Conservation (phyloP, 805 yeast genomes). For the Saccharomycopsis guyanensis region DNA sequence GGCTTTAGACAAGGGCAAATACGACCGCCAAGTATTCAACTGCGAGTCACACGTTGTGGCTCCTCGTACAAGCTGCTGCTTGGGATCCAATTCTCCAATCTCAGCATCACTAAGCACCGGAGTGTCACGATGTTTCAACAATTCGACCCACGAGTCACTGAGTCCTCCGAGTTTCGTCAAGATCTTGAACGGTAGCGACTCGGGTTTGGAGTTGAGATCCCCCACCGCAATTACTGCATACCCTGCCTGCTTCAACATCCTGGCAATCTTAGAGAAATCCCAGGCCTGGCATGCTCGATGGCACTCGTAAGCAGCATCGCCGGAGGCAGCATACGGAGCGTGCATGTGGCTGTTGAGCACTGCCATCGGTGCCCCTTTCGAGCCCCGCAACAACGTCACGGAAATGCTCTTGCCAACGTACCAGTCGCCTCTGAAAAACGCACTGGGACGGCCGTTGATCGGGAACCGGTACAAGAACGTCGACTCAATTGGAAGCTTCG, state of each 20-base stretch:
- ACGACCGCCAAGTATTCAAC: constrained; percentile 78
- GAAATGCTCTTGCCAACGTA: constrained; percentile 89
- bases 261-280: constrained; percentile 73
- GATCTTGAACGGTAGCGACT: constrained; percentile 70
- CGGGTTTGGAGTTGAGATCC: constrained; percentile 86
- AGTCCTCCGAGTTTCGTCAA: constrained; percentile 63
- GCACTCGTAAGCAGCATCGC: constrained; percentile 85
- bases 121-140: constrained; percentile 23
- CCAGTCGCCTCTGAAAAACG: constrained; percentile 95
- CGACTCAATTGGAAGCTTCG: constrained; percentile 74
- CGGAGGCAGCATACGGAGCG: constrained; percentile 80
- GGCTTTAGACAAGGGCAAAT: constrained; percentile 52
- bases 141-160: constrained; percentile 75
- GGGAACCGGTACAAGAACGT: constrained; percentile 82
- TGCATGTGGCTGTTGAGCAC: constrained; percentile 92
- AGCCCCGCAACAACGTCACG: constrained; percentile 56
- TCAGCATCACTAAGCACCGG: constrained; percentile 25
- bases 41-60: constrained; percentile 89
- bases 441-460: constrained; percentile 89
- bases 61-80: constrained; percentile 58
- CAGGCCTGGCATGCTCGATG: constrained; percentile 95
- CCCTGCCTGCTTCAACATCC: constrained; percentile 59
- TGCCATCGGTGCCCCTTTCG: constrained; percentile 49
- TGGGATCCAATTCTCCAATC: constrained; percentile 41
- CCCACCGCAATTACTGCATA: constrained; percentile 87